These are phyloP conservation scores for Mycogone perniciosa DNA, from an alignment of 2,329 filamentous ascomycete genomes.

Conservation along the genomic window DNA sequence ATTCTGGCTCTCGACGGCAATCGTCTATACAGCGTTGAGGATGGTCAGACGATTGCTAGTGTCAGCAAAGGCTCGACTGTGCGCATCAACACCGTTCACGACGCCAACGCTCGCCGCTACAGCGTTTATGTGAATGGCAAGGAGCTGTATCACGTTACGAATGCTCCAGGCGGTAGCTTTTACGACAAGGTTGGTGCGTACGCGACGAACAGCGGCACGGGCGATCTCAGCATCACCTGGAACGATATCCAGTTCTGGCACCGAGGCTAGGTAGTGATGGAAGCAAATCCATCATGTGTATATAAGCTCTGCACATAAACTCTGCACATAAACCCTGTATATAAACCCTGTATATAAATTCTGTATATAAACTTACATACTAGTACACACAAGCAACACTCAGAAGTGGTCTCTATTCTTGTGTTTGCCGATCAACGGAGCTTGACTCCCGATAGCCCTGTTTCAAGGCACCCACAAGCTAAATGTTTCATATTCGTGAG, in stretches of 20 bases:
- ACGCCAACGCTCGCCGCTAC: slow-evolving; percentile 14
- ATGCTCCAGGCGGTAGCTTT: slow-evolving; percentile 19
- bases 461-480: too few relatives aligned
- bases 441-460: too few relatives aligned
- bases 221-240: slow-evolving; percentile 17
- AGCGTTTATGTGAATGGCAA: slow-evolving; percentile 21
- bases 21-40: slow-evolving; percentile 18
- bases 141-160: slow-evolving; percentile 15
- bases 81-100: slow-evolving; percentile 21
- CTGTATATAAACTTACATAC: too few relatives aligned
- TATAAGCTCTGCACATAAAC: too few relatives aligned
- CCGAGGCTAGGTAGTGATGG: neutral
- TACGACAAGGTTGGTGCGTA: slow-evolving; percentile 23
- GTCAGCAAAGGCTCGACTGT: slow-evolving; percentile 17
- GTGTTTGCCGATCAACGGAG: too few relatives aligned
- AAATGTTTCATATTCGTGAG: too few relatives aligned
- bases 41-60: slow-evolving; percentile 15
- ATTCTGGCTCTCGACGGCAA: slow-evolving; percentile 18
- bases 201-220: slow-evolving; percentile 18
- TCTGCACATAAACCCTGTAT: too few relatives aligned
- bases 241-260: slow-evolving; percentile 17
- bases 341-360: too few relatives aligned
- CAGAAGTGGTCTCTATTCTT: too few relatives aligned
- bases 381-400: too few relatives aligned
- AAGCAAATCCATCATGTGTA: too few relatives aligned